Evolutionary conservation across 805 yeast species (phyloP).

Genomic region (Starmerella etchellsii): DNA sequence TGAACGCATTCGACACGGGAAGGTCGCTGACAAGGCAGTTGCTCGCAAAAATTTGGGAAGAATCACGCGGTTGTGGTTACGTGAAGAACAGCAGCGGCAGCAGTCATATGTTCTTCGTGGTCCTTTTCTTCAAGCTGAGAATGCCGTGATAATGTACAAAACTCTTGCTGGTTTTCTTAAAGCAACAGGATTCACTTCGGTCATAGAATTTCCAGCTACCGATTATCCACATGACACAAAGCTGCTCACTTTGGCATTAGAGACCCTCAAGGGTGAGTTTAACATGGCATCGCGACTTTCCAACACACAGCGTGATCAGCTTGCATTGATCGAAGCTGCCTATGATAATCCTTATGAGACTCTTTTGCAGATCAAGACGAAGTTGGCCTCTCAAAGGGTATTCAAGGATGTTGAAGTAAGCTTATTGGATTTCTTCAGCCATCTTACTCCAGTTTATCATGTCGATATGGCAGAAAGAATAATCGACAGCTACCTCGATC

Average conservation of each 20-base stretch:
- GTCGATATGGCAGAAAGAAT: conserved; percentile 89
- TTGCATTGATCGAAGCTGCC: conserved; percentile 88
- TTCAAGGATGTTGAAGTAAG: conserved; percentile 80
- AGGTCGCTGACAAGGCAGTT: conserved; percentile 84
- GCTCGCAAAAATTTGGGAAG: conserved; percentile 89
- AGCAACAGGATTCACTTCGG: conserved; percentile 54
- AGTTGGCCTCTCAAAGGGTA: conserved; percentile 73
- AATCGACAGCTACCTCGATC: conserved; percentile 92
- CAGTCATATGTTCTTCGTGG: conserved; percentile 67
- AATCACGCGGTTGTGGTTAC: conserved; percentile 81
- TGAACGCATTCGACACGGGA: conserved; percentile 79
- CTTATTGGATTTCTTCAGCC: conserved; percentile 83
- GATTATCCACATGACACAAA: conserved; percentile 90
- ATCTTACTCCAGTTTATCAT: conserved; percentile 71
- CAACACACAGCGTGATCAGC: conserved; percentile 79
- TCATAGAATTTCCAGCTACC: conserved; percentile 88
- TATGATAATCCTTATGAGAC: conserved; percentile 95
- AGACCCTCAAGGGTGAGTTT: conserved; percentile 64
- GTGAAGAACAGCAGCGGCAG: conserved; percentile 84
- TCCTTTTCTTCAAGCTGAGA: conserved; percentile 72
- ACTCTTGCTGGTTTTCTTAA: conserved; percentile 90
- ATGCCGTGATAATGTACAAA: conserved; percentile 76
- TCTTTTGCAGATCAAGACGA: conserved; percentile 68
- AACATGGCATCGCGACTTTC: conserved; percentile 65
- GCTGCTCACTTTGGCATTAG: conserved; percentile 75